Evolutionary conservation across 148 eudicot genomes (phyloP).

Genomic region (Hydrangea macrophylla): DNA sequence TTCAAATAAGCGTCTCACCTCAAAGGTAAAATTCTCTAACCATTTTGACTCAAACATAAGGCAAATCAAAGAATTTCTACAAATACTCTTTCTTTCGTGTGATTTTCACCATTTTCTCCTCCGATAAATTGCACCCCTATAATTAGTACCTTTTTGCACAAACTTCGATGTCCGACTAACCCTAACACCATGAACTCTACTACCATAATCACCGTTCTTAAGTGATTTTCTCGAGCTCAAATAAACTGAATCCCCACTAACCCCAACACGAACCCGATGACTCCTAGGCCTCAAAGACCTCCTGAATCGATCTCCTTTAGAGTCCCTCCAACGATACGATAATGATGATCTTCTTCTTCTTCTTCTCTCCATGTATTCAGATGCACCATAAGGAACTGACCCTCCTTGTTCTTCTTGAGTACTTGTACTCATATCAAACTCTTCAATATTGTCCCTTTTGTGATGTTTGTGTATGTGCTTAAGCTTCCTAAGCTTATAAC

Average conservation of each 20-base stretch:
- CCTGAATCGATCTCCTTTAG: slow-evolving; percentile 28
- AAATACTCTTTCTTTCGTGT: no score
- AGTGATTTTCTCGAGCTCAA: slow-evolving; percentile 8
- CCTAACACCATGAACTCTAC: slow-evolving; percentile 12
- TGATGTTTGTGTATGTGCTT: neutral
- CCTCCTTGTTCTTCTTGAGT: slow-evolving; percentile 12
- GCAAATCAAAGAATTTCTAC: no score
- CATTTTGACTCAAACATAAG: no score
- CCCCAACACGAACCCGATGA: slow-evolving; percentile 24
- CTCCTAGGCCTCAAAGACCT: slow-evolving; percentile 30
- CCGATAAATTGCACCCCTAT: slow-evolving; percentile 3
- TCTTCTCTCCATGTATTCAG: slow-evolving; percentile 1
- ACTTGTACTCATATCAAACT: neutral
- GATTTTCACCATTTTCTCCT: slow-evolving; percentile 8
- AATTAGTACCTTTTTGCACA: slow-evolving; percentile 19
- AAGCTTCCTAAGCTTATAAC: slow-evolving; percentile 26
- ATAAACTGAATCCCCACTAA: slow-evolving; percentile 14
- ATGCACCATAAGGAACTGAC: neutral
- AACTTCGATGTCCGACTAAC: slow-evolving; percentile 29
- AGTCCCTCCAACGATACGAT: slow-evolving; percentile 14
- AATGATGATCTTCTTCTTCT: slow-evolving; percentile 2
- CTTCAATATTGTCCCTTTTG: slow-evolving; percentile 20
- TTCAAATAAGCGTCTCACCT: no score
- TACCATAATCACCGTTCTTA: slow-evolving; percentile 8
- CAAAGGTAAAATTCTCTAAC: no score